Percentiles rank a stretch among this genome's conserved stretches.
These are phyloP conservation scores for Diddensiella santjacobensis DNA, from an alignment of 805 yeast genomes.

Conservation along the genomic window DNA sequence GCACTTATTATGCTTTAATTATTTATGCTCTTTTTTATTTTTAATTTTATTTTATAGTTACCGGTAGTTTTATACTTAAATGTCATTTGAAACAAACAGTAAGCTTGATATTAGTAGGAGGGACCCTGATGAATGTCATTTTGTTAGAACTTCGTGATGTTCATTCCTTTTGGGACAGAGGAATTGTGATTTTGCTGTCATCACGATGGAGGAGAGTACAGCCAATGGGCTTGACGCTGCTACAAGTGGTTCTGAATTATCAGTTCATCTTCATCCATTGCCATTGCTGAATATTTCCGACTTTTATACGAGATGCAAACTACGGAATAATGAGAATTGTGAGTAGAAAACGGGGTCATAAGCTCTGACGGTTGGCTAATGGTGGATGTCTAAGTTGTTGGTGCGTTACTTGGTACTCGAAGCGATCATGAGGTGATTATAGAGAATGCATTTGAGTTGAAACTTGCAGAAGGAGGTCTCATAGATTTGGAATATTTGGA, in stretches of 20 bases:
- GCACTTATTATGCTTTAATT: too few relatives aligned
- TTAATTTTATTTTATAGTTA: too few relatives aligned
- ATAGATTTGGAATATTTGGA: conserved; percentile 27
- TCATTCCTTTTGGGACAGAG: too few relatives aligned
- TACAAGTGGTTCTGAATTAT: neutral
- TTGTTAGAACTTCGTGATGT: too few relatives aligned
- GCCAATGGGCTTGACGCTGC: too few relatives aligned
- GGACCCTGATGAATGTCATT: too few relatives aligned
- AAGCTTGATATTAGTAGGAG: too few relatives aligned
- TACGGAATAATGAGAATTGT: conserved; percentile 17
- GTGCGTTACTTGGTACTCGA: conserved; percentile 34
- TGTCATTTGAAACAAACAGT: too few relatives aligned
- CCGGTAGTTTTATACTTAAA: too few relatives aligned
- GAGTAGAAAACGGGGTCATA: conserved; percentile 10
- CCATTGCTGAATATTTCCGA: conserved; percentile 36
- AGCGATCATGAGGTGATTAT: conserved; percentile 28
- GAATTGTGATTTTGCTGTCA: too few relatives aligned
- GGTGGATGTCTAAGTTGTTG: conserved; percentile 26
- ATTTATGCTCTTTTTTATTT: too few relatives aligned
- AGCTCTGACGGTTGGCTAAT: neutral
- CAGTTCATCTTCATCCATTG: conserved; percentile 31
- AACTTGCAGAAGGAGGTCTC: conserved; percentile 9
- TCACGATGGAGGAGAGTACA: too few relatives aligned
- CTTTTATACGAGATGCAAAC: conserved; percentile 29
- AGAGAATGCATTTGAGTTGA: conserved; percentile 33